These are phyloP conservation scores for Botryotinia convoluta DNA, from an alignment of 2,329 filamentous ascomycete genomes.

Conservation along the genomic window DNA sequence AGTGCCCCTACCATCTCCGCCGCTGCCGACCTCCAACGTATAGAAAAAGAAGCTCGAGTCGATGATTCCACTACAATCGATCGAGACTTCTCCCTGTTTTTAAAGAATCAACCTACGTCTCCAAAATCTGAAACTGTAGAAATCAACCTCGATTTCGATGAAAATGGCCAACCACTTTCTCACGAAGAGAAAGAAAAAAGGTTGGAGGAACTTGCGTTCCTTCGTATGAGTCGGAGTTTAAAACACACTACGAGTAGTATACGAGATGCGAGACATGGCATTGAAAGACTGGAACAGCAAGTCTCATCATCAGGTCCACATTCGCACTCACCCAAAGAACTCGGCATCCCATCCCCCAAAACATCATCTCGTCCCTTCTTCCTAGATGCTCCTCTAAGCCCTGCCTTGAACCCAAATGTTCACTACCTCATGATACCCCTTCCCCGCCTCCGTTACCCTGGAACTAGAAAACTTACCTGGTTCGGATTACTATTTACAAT, in stretches of 20 bases:
- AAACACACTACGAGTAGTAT: constrained; percentile 52
- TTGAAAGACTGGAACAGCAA: constrained; percentile 55
- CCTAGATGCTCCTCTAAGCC: not conserved
- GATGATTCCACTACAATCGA: constrained; percentile 36
- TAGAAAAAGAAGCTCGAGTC: constrained; percentile 33
- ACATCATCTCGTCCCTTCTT: constrained; percentile 8
- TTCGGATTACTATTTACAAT: constrained; percentile 39
- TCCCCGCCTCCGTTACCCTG: constrained; percentile 26
- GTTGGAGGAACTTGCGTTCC: constrained; percentile 45
- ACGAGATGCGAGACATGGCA: constrained; percentile 54
- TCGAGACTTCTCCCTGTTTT: constrained; percentile 12
- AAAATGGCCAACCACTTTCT: constrained; percentile 27
- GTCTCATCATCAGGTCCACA: constrained; percentile 42
- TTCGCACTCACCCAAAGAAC: not conserved
- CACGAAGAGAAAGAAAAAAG: constrained; percentile 35
- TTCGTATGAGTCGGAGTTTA: constrained; percentile 53
- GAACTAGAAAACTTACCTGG: constrained; percentile 33
- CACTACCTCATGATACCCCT: constrained; percentile 30
- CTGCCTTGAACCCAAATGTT: constrained; percentile 9
- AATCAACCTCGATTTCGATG: constrained; percentile 28
- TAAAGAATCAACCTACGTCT: constrained; percentile 10
- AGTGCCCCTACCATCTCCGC: constrained; percentile 29
- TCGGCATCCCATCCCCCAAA: not conserved
- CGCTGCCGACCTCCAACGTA: constrained; percentile 33
- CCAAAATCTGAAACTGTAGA: not conserved